phyloP scores from a whole-genome alignment of 2,329 filamentous ascomycete genomes.

The Sporothrix euskadiensis region DNA sequence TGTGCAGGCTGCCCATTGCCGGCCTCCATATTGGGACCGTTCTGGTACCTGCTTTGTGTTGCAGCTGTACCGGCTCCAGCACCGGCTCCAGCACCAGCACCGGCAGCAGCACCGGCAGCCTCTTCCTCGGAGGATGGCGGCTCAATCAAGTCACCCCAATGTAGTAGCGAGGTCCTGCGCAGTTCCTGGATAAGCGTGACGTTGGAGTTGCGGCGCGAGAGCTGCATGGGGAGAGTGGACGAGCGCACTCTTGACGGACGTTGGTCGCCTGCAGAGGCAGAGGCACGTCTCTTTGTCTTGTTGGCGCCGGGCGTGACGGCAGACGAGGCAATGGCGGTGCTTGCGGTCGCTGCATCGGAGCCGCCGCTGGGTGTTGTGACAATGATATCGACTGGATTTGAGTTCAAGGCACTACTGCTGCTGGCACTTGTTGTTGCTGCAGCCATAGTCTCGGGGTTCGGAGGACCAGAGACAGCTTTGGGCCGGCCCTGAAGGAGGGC shows the following conservation, averaged over 20 bases:
- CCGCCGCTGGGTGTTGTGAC: background rate
- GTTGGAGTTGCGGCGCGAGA: slow-evolving; percentile 35
- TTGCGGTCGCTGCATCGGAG: background rate
- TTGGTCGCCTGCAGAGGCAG: background rate
- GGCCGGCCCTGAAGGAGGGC: slow-evolving; percentile 2
- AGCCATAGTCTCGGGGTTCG: slow-evolving; percentile 14
- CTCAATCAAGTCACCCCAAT: slow-evolving; percentile 18
- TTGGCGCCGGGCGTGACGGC: background rate
- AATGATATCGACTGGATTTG: background rate
- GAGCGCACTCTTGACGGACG: slow-evolving; percentile 27
- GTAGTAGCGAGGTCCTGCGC: slow-evolving; percentile 33
- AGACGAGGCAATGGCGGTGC: background rate
- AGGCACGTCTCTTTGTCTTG: slow-evolving; percentile 20
- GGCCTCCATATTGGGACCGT: background rate
- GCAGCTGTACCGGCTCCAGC: background rate
- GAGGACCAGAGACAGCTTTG: slow-evolving; percentile 31
- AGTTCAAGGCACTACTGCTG: background rate
- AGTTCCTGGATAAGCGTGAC: slow-evolving; percentile 38
- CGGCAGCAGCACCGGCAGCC: background rate
- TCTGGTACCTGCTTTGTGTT: background rate
- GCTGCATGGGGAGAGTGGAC: slow-evolving; percentile 29
- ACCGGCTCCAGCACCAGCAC: background rate
- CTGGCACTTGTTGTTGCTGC: background rate
- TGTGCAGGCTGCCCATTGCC: slow-evolving; percentile 19
- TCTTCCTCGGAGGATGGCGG: background rate